Conservation (phyloP, 2,329 filamentous ascomycete species). For the Aspergillus transmontanensis region DNA sequence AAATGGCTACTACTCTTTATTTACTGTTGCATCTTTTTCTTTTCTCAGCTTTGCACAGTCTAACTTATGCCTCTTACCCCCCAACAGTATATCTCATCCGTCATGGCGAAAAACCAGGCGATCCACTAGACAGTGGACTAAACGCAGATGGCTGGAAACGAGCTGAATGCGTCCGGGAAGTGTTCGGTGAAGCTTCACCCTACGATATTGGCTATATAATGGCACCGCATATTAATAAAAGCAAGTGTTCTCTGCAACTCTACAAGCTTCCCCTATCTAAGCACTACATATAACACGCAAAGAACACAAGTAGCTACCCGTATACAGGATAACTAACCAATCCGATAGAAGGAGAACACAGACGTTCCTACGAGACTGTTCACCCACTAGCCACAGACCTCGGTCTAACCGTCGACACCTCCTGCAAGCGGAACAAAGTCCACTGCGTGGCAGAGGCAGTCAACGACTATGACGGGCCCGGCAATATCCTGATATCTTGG, state of each 20-base stretch:
- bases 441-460: slow-evolving; percentile 27
- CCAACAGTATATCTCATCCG: slow-evolving; percentile 34
- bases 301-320: background rate
- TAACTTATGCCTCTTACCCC: slow-evolving; percentile 9
- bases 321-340: background rate
- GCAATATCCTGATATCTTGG: slow-evolving; percentile 34
- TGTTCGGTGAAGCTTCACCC: slow-evolving; percentile 27
- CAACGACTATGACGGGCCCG: slow-evolving; percentile 22
- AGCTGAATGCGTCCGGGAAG: slow-evolving; percentile 30
- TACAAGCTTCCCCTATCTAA: background rate
- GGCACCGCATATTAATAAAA: slow-evolving; percentile 26
- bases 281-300: background rate
- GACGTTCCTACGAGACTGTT: slow-evolving; percentile 27
- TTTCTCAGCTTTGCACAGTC: background rate
- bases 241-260: slow-evolving; percentile 15
- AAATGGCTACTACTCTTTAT: slow-evolving; percentile 1
- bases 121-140: slow-evolving; percentile 27
- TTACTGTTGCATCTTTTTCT: slow-evolving; percentile 3
- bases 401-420: slow-evolving; percentile 29
- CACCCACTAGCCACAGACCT: slow-evolving; percentile 31
- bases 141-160: slow-evolving; percentile 28
- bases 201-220: slow-evolving; percentile 33
- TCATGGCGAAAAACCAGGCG: slow-evolving; percentile 32
- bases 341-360: slow-evolving; percentile 17
- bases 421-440: slow-evolving; percentile 27